Evolutionary conservation across 2,329 filamentous ascomycete species (phyloP), one percentile per base, ranked within the genome.

Genomic region (Penicillium verrucosum): DNA sequence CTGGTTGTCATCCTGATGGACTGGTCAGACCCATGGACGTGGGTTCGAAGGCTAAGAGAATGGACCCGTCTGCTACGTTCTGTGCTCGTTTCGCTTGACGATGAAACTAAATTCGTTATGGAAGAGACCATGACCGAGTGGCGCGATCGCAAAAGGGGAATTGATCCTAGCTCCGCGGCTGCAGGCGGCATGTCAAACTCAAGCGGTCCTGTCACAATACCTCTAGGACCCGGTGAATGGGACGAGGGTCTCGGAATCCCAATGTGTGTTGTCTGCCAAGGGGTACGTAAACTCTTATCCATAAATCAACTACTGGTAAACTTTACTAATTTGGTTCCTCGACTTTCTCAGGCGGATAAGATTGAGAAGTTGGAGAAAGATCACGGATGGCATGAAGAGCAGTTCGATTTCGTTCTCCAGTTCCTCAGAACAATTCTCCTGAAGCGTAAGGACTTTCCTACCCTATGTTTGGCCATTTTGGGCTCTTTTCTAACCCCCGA

Each of bases 331-430:
- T n/a, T 25, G 21, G 27, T 46, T 37, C 14, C 44, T 44, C 32
- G 5, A 25, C 21, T 21, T 43, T 18, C 56, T 8, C 63, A 91
- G 87, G 84, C 91, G 14, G 90, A 96, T 75, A 92, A 90, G 73
- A 96, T 97, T 73, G 92, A 97, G 69, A 84, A 85, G 38, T 75
- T 99, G 56, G 94, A 97, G 75, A 91, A 90, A 72, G 92, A 91
- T 49, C 87, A 92, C 57, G 86, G 89, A 14, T 99, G 93, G 92
- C 93, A 92, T 75, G 94, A 99, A 74, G 91, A 95, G 64, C 89
- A 96, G 66, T 99, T 99, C 68, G 94, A 99, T 73, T 92, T 94
- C 64, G 90, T 99, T 42, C 82, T 97, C 57, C 94, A 99, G 71
- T 96, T 92, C 72, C 78, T 99, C 69, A 85, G 94, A 63, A 97